These are phyloP conservation scores for Striga asiatica DNA, from an alignment of 257 asterid genomes.

Conservation along the genomic window DNA sequence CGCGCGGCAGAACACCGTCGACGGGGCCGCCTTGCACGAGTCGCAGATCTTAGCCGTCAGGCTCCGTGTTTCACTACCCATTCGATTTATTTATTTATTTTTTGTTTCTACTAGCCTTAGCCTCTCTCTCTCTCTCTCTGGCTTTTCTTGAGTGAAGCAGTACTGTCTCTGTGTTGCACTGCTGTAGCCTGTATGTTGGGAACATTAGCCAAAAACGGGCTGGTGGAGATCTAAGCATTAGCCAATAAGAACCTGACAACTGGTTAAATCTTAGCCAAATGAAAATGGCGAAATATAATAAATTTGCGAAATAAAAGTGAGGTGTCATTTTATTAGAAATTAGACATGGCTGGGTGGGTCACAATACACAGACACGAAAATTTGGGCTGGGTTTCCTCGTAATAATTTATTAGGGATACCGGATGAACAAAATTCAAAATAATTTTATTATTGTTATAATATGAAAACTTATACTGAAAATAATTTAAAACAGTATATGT, in stretches of 20 bases:
- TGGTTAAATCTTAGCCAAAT: slow-evolving; percentile 37
- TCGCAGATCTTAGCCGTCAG: slow-evolving; percentile 57
- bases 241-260: slow-evolving; percentile 27
- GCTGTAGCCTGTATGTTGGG: background rate
- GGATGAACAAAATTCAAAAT: too few species aligned
- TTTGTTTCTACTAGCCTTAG: background rate
- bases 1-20: slow-evolving; percentile 60
- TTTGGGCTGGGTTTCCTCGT: too few species aligned
- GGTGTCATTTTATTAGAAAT: background rate
- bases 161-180: slow-evolving; percentile 1
- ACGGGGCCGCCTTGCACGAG: slow-evolving; percentile 49
- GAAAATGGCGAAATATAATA: slow-evolving; percentile 1
- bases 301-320: slow-evolving; percentile 6
- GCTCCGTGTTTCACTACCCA: slow-evolving; percentile 58
- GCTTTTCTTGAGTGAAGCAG: background rate
- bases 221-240: slow-evolving; percentile 17
- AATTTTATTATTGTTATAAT: too few species aligned
- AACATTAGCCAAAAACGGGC: slow-evolving; percentile 15
- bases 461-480: too few species aligned
- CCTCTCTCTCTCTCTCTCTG: background rate
- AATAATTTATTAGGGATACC: too few species aligned
- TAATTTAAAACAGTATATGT: too few species aligned
- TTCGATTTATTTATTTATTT: background rate
- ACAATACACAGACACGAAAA: too few species aligned
- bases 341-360: too few species aligned